Conservation (phyloP, 345 rosid genomes). For the Anacardium occidentale region DNA sequence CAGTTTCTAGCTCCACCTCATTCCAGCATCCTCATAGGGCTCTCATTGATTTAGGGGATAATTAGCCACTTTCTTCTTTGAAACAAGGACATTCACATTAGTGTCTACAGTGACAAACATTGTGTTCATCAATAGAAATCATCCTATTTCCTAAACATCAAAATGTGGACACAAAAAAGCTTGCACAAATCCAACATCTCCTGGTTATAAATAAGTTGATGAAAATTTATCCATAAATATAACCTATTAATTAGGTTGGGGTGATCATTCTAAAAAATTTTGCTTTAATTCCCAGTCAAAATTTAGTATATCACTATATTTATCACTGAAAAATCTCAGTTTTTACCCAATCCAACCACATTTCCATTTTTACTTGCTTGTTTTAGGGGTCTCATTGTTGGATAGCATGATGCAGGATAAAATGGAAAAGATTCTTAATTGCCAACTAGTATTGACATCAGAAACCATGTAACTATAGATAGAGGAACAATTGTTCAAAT, state of each 20-base stretch:
- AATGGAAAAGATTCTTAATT: not conserved
- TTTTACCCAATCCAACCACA: too few species aligned
- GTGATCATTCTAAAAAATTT: not conserved
- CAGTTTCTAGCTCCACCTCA: constrained; percentile 53
- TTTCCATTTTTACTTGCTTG: too few species aligned
- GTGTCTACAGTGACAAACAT: constrained; percentile 3
- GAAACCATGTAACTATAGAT: not conserved
- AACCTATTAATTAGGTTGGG: not conserved
- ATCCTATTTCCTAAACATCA: not conserved
- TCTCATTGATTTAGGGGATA: constrained; percentile 38
- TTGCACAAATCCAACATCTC: not conserved
- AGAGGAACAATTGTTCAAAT: not conserved
- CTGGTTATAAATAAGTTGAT: not conserved
- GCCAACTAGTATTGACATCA: not conserved
- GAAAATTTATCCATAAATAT: not conserved
- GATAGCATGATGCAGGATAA: not conserved
- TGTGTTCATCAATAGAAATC: constrained; percentile 1
- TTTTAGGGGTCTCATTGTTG: too few species aligned
- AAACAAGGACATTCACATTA: constrained; percentile 27
- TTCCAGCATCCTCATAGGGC: constrained; percentile 78
- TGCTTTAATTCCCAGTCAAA: not conserved
- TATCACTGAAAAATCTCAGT: too few species aligned
- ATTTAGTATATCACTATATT: not conserved
- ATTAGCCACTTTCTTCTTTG: constrained; percentile 22
- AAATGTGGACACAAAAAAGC: not conserved